A percentile compares a stretch with the other conserved stretches of the same genome.
phyloP scores from a whole-genome alignment of 208 protist genomes.

The Leptomonas pyrrhocoris region DNA sequence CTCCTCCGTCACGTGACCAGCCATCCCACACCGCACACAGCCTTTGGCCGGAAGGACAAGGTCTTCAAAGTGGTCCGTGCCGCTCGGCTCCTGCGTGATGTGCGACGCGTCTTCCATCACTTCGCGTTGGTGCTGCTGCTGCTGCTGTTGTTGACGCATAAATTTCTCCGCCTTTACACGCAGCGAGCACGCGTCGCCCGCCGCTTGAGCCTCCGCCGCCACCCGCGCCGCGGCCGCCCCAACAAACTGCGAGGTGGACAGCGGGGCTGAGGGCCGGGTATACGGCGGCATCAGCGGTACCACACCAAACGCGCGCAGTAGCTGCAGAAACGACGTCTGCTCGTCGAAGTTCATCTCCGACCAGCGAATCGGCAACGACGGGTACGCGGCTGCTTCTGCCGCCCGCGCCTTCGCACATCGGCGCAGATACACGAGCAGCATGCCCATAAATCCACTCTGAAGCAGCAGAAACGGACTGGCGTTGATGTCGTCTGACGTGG shows the following conservation, averaged over 20 bases:
- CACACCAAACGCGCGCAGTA: slow-evolving; percentile 70
- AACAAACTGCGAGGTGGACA: slow-evolving; percentile 26
- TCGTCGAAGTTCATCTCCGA: slow-evolving; percentile 70
- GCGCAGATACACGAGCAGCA: slow-evolving; percentile 77
- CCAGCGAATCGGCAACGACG: slow-evolving; percentile 71
- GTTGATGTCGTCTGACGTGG: slow-evolving; percentile 31
- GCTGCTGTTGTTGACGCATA: neutral
- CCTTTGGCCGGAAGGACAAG: slow-evolving; percentile 24
- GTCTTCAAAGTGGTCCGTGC: neutral
- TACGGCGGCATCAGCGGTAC: slow-evolving; percentile 30
- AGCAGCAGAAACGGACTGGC: slow-evolving; percentile 50
- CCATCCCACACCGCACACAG: slow-evolving; percentile 65
- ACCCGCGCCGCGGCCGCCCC: slow-evolving; percentile 11
- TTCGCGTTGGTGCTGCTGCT: slow-evolving; percentile 5
- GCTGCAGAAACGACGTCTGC: slow-evolving; percentile 58
- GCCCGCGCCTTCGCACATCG: slow-evolving; percentile 25
- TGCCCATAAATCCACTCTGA: slow-evolving; percentile 71
- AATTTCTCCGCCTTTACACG: slow-evolving; percentile 42
- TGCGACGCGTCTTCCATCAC: neutral
- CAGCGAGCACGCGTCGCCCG: slow-evolving; percentile 23
- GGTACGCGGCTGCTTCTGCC: slow-evolving; percentile 7
- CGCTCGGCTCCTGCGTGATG: neutral
- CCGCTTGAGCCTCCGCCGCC: slow-evolving; percentile 7
- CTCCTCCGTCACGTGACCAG: slow-evolving; percentile 46
- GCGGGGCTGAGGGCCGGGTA: slow-evolving; percentile 16